phyloP scores from a whole-genome alignment of 1,139 yeast genomes.

The Yamadazyma mexicana region DNA sequence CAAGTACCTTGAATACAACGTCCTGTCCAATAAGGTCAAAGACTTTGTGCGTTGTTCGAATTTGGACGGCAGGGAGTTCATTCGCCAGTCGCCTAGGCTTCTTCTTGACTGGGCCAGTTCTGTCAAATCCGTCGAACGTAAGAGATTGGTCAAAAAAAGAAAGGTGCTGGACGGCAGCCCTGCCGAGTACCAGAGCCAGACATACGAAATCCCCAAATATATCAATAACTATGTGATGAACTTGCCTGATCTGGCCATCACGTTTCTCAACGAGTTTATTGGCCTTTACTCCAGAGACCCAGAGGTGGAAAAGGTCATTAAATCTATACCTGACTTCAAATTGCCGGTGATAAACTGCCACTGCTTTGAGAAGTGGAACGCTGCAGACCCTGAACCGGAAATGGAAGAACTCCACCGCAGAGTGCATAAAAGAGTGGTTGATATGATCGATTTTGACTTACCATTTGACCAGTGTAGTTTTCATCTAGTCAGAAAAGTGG shows the following conservation, averaged over 20 bases:
- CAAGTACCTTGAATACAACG: constrained; percentile 66
- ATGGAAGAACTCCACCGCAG: constrained; percentile 63
- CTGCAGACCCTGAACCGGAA: constrained; percentile 66
- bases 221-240: constrained; percentile 88
- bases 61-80: constrained; percentile 82
- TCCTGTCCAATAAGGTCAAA: constrained; percentile 60
- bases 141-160: constrained; percentile 31
- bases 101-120: constrained; percentile 40
- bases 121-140: constrained; percentile 26
- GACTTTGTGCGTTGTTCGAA: constrained; percentile 65
- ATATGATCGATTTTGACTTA: constrained; percentile 50
- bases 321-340: constrained; percentile 41
- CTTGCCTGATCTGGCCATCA: constrained; percentile 88
- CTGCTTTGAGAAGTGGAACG: constrained; percentile 85
- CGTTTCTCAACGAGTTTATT: constrained; percentile 74
- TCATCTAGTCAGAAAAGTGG: constrained; percentile 88
- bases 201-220: constrained; percentile 54
- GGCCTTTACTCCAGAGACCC: constrained; percentile 59
- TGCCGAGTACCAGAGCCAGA: constrained; percentile 30
- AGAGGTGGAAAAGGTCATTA: constrained; percentile 33
- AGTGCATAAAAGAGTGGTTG: constrained; percentile 59
- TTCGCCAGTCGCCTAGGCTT: constrained; percentile 56
- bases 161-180: constrained; percentile 27
- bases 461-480: constrained; percentile 52
- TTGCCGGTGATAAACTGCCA: constrained; percentile 85